Evolutionary conservation across 495 filamentous ascomycete genomes (phyloP), one percentile per base, ranked within the genome.

Genomic region (Neurospora sp.): DNA sequence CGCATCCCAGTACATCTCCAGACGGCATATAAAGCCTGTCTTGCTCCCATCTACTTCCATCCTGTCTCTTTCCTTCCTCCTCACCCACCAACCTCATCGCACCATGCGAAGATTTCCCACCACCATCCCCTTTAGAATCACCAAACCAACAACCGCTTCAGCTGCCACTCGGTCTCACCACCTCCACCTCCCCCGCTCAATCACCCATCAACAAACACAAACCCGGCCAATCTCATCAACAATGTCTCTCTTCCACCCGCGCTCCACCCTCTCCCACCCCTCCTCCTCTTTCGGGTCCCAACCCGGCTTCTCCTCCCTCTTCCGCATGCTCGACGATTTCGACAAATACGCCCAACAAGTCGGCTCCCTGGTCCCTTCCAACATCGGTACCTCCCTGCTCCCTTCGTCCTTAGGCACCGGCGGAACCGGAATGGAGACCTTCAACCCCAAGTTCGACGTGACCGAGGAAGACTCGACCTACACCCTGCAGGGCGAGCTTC

Each of bases 401-500:
- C 72, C 71, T n/a, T 75, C 72, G 31, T 22, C 70, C 20, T 9
- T 3, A 40, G 39, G n/a, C 69, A 44, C 37, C 68, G 69, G 27
- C 27, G 4, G 31, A 0, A 35, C 22, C 35, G 59, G 22, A 10
- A 14, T 75, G 3, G 8, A 68, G 37, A 71, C 71, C 53, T 76
- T 79, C 72, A 46, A 70, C 8, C 78, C 80, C 74, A 78, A 89
- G 75, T 97, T 98, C 82, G 95, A 98, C 78, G 86, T 97, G 53
- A 86, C 87, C 73, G 94, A 97, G 83, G 79, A 85, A 4, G 84
- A 87, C 18, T 81, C 90, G 18, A 80, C 80, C 72, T 98, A 95
- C 80, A 86, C 91, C 72, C 89, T 98, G 4, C 91, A 96, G 76
- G 94, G 94, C 76, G 95, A 98, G 80, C 87, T 97, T 0, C 94